Conservation (phyloP, 106 monocot genomes). For the Allium fistulosum region DNA sequence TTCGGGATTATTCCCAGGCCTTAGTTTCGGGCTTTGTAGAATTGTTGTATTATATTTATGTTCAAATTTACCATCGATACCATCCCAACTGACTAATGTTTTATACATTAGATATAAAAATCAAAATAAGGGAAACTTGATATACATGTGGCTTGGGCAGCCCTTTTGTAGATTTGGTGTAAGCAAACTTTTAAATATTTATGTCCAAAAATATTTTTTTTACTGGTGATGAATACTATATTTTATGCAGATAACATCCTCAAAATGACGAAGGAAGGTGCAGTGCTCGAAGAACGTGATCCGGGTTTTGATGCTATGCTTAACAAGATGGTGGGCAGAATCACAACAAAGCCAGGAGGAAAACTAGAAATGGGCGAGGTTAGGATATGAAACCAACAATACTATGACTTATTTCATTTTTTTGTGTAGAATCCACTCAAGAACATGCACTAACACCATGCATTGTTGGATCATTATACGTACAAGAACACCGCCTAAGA, state of each 20-base stretch:
- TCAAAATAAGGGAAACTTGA: too few relatives aligned
- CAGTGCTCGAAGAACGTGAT: conserved; percentile 52
- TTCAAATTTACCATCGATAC: too few relatives aligned
- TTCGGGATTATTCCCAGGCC: too few relatives aligned
- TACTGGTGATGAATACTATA: neutral
- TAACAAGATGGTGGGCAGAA: conserved; percentile 53
- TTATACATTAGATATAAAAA: too few relatives aligned
- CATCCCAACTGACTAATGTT: too few relatives aligned
- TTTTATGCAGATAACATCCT: conserved; percentile 18
- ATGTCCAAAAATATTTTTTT: neutral
- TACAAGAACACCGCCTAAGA: neutral
- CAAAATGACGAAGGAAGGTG: conserved; percentile 11
- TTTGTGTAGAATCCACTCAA: too few relatives aligned
- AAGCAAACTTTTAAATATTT: neutral
- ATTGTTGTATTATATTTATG: too few relatives aligned
- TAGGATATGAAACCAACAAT: conserved; percentile 1
- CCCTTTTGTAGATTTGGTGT: too few relatives aligned
- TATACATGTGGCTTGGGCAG: too few relatives aligned
- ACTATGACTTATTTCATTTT: neutral
- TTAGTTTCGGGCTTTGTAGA: too few relatives aligned
- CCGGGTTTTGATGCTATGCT: conserved; percentile 61
- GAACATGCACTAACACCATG: too few relatives aligned
- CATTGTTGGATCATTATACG: too few relatives aligned
- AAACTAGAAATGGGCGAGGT: conserved; percentile 80
- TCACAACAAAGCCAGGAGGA: conserved; percentile 50